Conservation (phyloP, 495 filamentous ascomycete species). For the Podospora pseudocomata region DNA sequence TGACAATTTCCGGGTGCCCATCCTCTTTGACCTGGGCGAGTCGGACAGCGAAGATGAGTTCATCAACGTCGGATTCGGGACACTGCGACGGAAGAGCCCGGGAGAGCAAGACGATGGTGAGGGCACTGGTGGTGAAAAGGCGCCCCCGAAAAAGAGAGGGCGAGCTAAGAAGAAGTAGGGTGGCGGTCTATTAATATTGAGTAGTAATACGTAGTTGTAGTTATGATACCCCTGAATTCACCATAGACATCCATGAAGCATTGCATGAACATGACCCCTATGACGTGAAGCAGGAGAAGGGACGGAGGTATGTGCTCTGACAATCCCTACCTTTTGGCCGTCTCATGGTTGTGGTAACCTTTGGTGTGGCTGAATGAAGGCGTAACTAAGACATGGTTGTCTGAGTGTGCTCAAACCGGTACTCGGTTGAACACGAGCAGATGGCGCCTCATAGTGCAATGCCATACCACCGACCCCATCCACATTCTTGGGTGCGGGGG, state of each 20-base stretch:
- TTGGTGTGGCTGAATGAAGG: too few relatives aligned
- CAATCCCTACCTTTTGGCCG: background rate
- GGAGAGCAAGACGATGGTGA: slow-evolving; percentile 46
- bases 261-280: background rate
- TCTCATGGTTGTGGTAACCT: background rate
- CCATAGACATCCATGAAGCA: background rate
- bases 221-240: background rate
- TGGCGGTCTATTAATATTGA: background rate
- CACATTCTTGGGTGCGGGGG: too few relatives aligned
- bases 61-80: slow-evolving; percentile 76
- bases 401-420: too few relatives aligned
- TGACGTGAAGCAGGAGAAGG: background rate
- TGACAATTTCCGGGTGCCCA: slow-evolving; percentile 76
- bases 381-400: too few relatives aligned
- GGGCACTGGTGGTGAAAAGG: slow-evolving; percentile 32
- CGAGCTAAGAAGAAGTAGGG: slow-evolving; percentile 21
- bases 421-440: too few relatives aligned
- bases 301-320: background rate
- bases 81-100: slow-evolving; percentile 69
- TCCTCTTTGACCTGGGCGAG: slow-evolving; percentile 75
- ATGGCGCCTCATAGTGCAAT: background rate
- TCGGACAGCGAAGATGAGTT: slow-evolving; percentile 82
- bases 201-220: background rate
- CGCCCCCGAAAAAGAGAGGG: slow-evolving; percentile 34
- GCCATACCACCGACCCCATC: background rate